Conservation (phyloP, 1,284 basidiomycete genomes). For the Entoloma clypeatum region DNA sequence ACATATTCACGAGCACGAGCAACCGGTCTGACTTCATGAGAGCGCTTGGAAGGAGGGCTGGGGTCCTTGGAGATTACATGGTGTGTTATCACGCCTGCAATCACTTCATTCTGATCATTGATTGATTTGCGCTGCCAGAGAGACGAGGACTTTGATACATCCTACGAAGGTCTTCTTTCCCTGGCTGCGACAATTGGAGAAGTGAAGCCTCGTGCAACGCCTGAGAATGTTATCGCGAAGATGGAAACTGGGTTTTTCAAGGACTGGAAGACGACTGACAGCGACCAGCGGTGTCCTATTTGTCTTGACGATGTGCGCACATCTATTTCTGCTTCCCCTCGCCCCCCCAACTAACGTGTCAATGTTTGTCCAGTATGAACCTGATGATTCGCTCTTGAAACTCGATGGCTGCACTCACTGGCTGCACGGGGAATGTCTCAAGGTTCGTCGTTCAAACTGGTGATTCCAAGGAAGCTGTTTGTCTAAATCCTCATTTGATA, state of each 20-base stretch:
- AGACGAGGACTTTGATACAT: slow-evolving; percentile 68
- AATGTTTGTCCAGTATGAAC: slow-evolving; percentile 46
- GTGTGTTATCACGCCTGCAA: slow-evolving; percentile 36
- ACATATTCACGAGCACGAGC: too few species aligned
- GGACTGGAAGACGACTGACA: slow-evolving; percentile 61
- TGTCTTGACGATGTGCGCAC: slow-evolving; percentile 74
- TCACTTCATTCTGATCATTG: slow-evolving; percentile 8
- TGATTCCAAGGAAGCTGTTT: too few species aligned
- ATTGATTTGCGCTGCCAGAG: slow-evolving; percentile 39
- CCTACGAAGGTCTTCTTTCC: slow-evolving; percentile 64
- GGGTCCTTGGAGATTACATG: slow-evolving; percentile 54
- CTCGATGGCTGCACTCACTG: slow-evolving; percentile 69
- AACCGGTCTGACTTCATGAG: slow-evolving; percentile 1
- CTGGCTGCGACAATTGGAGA: slow-evolving; percentile 60
- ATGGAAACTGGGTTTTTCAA: slow-evolving; percentile 59
- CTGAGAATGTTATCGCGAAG: slow-evolving; percentile 51
- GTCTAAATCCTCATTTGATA: slow-evolving; percentile 22
- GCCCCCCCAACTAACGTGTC: slow-evolving; percentile 13
- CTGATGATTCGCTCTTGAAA: slow-evolving; percentile 54
- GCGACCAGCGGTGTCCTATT: slow-evolving; percentile 71
- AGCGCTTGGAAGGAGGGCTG: slow-evolving; percentile 22
- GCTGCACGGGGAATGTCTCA: slow-evolving; percentile 69
- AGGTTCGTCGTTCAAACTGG: too few species aligned
- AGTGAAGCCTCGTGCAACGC: slow-evolving; percentile 56
- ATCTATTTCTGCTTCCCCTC: neutral